Evolutionary conservation across 768 basidiomycete species (phyloP).

Genomic region (Boletus sp.): DNA sequence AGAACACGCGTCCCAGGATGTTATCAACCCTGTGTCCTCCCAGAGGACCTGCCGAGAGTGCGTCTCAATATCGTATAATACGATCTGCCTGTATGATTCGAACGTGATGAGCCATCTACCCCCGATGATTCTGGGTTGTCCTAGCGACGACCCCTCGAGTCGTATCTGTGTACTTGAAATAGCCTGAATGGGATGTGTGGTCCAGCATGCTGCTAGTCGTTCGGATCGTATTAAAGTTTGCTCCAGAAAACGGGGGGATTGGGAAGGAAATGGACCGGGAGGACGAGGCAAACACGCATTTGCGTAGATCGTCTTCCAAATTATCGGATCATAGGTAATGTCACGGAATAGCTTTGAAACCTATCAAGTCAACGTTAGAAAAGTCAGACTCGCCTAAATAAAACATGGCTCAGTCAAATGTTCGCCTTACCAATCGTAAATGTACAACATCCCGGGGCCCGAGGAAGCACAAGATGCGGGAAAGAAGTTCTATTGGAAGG

Average conservation of each 20-base stretch:
- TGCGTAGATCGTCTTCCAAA: conserved; percentile 10
- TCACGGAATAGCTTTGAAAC: conserved; percentile 4
- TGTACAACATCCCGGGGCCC: not conserved
- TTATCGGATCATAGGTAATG: not conserved
- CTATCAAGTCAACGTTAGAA: not conserved
- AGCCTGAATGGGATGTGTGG: conserved; percentile 1
- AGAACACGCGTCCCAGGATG: not conserved
- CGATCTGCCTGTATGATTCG: not conserved
- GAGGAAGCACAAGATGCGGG: not conserved
- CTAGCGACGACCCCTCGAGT: not conserved
- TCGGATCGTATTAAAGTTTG: conserved; percentile 2
- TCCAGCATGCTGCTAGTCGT: conserved; percentile 5
- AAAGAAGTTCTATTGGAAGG: not conserved
- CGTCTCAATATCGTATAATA: not conserved
- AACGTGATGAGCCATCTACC: conserved; percentile 7
- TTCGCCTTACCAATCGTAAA: not conserved
- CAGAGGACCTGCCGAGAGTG: not conserved
- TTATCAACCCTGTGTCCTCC: not conserved
- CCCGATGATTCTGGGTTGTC: conserved; percentile 2
- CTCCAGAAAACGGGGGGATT: conserved; percentile 7
- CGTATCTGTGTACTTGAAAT: not conserved
- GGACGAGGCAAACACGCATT: conserved; percentile 2
- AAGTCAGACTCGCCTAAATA: not conserved
- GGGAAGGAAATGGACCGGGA: conserved; percentile 8
- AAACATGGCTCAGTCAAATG: not conserved